Evolutionary conservation across 2,329 filamentous ascomycete genomes (phyloP).

Genomic region (Colletotrichum siamense): DNA sequence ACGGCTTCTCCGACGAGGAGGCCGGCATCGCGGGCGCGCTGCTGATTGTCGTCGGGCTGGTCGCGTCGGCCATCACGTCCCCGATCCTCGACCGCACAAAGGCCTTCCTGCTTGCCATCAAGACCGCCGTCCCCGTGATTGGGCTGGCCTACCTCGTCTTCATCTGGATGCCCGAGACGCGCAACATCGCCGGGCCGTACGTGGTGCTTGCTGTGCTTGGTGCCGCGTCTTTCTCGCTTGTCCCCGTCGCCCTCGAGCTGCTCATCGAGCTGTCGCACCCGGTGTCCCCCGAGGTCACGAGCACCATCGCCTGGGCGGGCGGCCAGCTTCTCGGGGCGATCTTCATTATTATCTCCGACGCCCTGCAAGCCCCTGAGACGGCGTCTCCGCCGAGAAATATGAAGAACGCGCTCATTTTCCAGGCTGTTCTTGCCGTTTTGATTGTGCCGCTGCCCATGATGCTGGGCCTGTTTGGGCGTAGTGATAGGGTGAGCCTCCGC

Average conservation of each 20-base stretch:
- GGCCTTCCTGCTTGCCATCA: slow-evolving; percentile 75
- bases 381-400: slow-evolving; percentile 73
- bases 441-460: slow-evolving; percentile 71
- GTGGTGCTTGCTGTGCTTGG: slow-evolving; percentile 78
- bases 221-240: slow-evolving; percentile 77
- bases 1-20: slow-evolving; percentile 82
- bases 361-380: slow-evolving; percentile 62
- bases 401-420: slow-evolving; percentile 77
- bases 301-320: slow-evolving; percentile 82
- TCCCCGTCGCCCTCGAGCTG: slow-evolving; percentile 87
- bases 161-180: slow-evolving; percentile 72
- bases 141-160: slow-evolving; percentile 77
- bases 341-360: slow-evolving; percentile 85
- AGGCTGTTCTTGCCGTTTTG: slow-evolving; percentile 72
- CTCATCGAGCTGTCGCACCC: slow-evolving; percentile 88
- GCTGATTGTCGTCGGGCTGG: slow-evolving; percentile 86
- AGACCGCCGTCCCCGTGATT: slow-evolving; percentile 76
- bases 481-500: slow-evolving; percentile 54
- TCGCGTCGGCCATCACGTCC: slow-evolving; percentile 75
- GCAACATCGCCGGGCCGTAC: slow-evolving; percentile 70
- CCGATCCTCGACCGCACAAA: slow-evolving; percentile 89
- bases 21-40: slow-evolving; percentile 90
- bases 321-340: slow-evolving; percentile 86
- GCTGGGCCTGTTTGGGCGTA: slow-evolving; percentile 73
- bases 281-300: slow-evolving; percentile 83